Evolutionary conservation across 345 rosid genomes (phyloP), one percentile per base, ranked within the genome.

Genomic region (Murraya koenigii): DNA sequence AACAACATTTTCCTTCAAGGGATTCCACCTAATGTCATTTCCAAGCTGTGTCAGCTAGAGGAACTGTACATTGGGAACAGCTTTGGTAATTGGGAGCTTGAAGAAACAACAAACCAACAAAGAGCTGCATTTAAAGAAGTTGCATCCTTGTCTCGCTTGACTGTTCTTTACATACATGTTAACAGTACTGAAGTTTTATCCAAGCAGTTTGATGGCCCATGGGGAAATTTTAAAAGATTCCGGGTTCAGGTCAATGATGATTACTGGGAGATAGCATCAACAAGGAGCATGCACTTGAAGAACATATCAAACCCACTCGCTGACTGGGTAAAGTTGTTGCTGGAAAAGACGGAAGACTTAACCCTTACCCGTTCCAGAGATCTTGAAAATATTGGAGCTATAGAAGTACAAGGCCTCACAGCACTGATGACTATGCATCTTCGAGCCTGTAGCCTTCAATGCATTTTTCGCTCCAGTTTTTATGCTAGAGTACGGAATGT

Each of bases 41-140:
- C 82, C 71, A 67, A 47, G 38, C 52, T 87, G 11, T 6, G 77
- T 0, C 26, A 19, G n/a, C 44, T 84, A 33, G 90, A 87, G 75
- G 88, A 85, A 62, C 63, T 85, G 44, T 32, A 64, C 26, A 78
- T 85, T 64, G 68, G 59, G 10, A 71, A 67, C 6, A 36, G 82
- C 56, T 85, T 81, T 77, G 55, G 8, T 28, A 11, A 23, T 6
- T 87, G 87, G 90, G 83, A 79, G 47, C 69, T 30, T 11, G 79
- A 77, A 35, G 80, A 47, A 8, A 44, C 47, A 13, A 39, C 7
- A 4, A 44, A 47, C 52, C 33, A 11, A 15, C 58, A 25, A 20
- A 71, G 39, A 25, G 78, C 80, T 17, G 72, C 77, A n/a, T 65
- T 85, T 30, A 25, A 20, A 1, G 88, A 82, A 59, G 14, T 85